A percentile compares a stretch with the other conserved stretches of the same genome.
Conservation (phyloP, 2,329 filamentous ascomycete species). For the Paecilomyces formosus region DNA sequence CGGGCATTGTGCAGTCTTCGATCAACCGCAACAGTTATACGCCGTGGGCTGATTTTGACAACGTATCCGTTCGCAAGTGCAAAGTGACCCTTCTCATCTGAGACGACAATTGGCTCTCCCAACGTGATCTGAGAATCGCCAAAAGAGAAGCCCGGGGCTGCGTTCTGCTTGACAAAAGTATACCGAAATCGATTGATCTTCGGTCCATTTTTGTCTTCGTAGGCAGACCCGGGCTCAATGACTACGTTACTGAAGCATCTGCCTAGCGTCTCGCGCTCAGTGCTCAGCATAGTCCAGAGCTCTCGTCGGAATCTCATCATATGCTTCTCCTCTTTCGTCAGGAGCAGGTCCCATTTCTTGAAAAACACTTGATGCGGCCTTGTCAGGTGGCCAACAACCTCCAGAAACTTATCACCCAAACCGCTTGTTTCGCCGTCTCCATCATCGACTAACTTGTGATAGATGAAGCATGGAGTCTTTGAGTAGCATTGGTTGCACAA, state of each 20-base stretch:
- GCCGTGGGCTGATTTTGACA: conserved; percentile 63
- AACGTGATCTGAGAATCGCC: conserved; percentile 79
- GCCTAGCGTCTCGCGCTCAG: conserved; percentile 77
- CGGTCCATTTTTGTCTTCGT: conserved; percentile 59
- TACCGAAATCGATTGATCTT: conserved; percentile 93
- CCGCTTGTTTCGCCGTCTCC: conserved; percentile 76
- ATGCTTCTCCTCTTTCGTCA: conserved; percentile 92
- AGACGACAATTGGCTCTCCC: conserved; percentile 92
- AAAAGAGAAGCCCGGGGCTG: conserved; percentile 65
- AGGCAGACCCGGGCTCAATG: conserved; percentile 68
- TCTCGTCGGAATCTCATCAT: conserved; percentile 80
- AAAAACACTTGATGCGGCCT: conserved; percentile 75
- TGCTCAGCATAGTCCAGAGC: conserved; percentile 91
- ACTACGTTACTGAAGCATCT: conserved; percentile 85
- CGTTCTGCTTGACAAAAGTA: conserved; percentile 66
- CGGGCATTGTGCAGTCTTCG: conserved; percentile 80
- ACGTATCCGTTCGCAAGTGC: conserved; percentile 90
- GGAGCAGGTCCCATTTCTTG: conserved; percentile 83
- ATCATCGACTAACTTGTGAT: conserved; percentile 82
- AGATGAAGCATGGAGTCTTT: conserved; percentile 83
- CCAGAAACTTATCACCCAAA: conserved; percentile 72
- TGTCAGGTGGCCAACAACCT: conserved; percentile 70
- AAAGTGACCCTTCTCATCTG: conserved; percentile 91
- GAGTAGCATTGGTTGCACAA: conserved; percentile 85
- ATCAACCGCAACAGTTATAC: conserved; percentile 85